A percentile compares a stretch with the other conserved stretches of the same genome.
These are phyloP conservation scores for Rhynchosporium secalis DNA, from an alignment of 2,329 filamentous ascomycete species.

Conservation along the genomic window DNA sequence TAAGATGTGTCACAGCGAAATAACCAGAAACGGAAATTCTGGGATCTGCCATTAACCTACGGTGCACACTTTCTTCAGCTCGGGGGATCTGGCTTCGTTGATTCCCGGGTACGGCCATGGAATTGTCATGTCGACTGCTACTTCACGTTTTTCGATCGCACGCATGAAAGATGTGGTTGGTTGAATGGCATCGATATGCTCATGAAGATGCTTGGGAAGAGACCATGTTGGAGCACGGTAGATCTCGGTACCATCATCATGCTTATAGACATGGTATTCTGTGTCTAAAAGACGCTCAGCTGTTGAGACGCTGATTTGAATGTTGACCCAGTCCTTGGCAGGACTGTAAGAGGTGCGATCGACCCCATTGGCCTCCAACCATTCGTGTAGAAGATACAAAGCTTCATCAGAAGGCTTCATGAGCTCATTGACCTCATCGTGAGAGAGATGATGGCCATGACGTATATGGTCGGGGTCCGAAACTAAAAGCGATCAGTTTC, in stretches of 20 bases:
- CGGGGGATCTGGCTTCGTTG: constrained; percentile 12
- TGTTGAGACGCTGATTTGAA: constrained; percentile 51
- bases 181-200: constrained; percentile 59
- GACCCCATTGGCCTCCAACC: constrained; percentile 56
- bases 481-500: constrained; percentile 39
- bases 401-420: constrained; percentile 54
- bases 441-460: constrained; percentile 55
- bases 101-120: constrained; percentile 16
- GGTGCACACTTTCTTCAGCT: constrained; percentile 62
- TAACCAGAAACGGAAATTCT: too few relatives aligned
- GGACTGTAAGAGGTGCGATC: constrained; percentile 47
- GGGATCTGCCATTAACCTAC: constrained; percentile 2
- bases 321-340: constrained; percentile 58
- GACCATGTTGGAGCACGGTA: constrained; percentile 58
- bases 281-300: constrained; percentile 56
- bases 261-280: constrained; percentile 53
- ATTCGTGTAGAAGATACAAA: constrained; percentile 53
- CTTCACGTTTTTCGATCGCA: constrained; percentile 25
- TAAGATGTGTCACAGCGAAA: too few relatives aligned
- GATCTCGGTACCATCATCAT: constrained; percentile 52
- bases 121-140: neutral
- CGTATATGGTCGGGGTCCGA: constrained; percentile 54
- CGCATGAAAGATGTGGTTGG: constrained; percentile 61
- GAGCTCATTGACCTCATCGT: constrained; percentile 53
- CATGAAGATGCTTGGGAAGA: constrained; percentile 56